Conservation (phyloP, 139 green algal genomes). For the Haematococcus lacustris region DNA sequence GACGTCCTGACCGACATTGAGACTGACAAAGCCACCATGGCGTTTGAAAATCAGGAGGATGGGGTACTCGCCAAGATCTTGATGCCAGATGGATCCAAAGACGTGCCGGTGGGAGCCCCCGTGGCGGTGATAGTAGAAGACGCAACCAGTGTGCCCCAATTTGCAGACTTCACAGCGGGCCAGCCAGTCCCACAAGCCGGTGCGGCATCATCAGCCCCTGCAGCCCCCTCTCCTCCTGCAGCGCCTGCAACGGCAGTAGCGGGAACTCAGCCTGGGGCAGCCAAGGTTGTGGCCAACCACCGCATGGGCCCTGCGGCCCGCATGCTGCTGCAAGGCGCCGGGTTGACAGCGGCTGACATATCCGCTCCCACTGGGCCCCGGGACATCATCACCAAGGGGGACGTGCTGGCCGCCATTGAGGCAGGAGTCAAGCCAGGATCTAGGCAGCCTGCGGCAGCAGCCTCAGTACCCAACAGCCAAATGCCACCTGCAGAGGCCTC, state of each 20-base stretch:
- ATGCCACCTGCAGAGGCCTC: not conserved
- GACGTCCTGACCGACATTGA: slow-evolving; percentile 86
- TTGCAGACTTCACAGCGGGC: slow-evolving; percentile 44
- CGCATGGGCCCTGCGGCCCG: slow-evolving; percentile 64
- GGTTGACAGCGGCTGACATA: slow-evolving; percentile 19
- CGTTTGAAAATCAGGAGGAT: slow-evolving; percentile 60
- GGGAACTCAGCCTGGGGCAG: not conserved
- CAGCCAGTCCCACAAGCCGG: not conserved
- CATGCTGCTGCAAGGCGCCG: slow-evolving; percentile 41
- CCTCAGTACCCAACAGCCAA: no score
- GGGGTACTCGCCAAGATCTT: slow-evolving; percentile 68
- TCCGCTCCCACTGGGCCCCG: slow-evolving; percentile 56
- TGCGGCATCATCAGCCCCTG: not conserved
- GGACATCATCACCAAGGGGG: slow-evolving; percentile 80
- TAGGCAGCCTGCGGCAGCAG: not conserved
- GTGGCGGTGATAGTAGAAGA: slow-evolving; percentile 87
- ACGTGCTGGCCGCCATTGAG: slow-evolving; percentile 74
- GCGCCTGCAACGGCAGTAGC: not conserved
- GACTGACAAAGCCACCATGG: slow-evolving; percentile 85
- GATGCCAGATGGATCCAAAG: slow-evolving; percentile 59
- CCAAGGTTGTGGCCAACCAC: slow-evolving; percentile 11
- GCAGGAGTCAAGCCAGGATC: slow-evolving; percentile 24
- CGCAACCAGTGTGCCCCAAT: slow-evolving; percentile 48
- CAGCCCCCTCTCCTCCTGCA: not conserved
- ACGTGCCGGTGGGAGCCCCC: slow-evolving; percentile 63